Evolutionary conservation across 2,329 filamentous ascomycete species (phyloP).

Genomic region (Diplodia sapinea): DNA sequence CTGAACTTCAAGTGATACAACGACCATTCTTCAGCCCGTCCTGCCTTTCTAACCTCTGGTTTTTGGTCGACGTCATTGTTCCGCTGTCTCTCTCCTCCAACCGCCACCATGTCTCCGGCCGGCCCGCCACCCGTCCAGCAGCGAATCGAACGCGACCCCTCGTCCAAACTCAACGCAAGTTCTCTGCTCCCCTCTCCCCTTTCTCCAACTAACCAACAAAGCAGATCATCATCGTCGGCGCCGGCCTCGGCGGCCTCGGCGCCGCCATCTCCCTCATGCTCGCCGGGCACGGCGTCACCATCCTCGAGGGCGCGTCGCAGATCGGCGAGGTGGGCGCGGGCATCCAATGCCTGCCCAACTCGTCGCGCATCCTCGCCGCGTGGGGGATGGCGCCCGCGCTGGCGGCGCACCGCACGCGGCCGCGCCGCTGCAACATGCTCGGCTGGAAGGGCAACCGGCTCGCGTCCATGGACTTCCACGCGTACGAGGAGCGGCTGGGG

Average conservation of each 20-base stretch:
- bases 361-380: conserved; percentile 54
- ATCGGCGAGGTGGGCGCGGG: conserved; percentile 59
- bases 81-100: too few relatives aligned
- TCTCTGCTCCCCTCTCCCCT: too few relatives aligned
- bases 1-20: not conserved
- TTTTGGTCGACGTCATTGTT: not conserved
- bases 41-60: too few relatives aligned
- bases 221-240: conserved; percentile 60
- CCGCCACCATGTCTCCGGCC: conserved; percentile 14
- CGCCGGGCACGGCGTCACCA: conserved; percentile 55
- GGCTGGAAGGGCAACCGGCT: conserved; percentile 61
- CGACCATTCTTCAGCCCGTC: not conserved
- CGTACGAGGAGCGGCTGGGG: conserved; percentile 48
- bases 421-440: conserved; percentile 55
- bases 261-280: conserved; percentile 56
- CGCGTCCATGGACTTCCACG: conserved; percentile 56
- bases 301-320: conserved; percentile 56
- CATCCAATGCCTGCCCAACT: conserved; percentile 59
- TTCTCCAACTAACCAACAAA: not conserved
- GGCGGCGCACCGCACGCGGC: conserved; percentile 50
- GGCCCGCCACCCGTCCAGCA: conserved; percentile 36
- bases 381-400: conserved; percentile 57
- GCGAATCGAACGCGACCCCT: conserved; percentile 39
- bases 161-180: conserved; percentile 40
- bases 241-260: conserved; percentile 61